Evolutionary conservation across 176 grass and related monocot genomes (phyloP).

Genomic region (Metroxylon sagu): DNA sequence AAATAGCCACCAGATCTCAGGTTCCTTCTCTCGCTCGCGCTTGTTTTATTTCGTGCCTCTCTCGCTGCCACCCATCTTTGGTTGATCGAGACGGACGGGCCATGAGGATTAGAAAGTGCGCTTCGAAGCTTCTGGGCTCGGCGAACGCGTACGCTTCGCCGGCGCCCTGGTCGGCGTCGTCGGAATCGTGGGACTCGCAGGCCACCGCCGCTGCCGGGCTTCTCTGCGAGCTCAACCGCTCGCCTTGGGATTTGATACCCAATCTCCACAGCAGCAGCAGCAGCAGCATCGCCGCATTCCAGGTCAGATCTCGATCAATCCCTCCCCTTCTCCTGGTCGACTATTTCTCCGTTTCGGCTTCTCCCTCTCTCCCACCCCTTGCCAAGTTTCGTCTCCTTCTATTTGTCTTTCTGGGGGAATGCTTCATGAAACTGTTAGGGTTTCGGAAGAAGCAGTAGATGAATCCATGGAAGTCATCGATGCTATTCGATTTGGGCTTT

Average conservation of each 20-base stretch:
- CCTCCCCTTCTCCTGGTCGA: neutral
- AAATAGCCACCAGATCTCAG: no score
- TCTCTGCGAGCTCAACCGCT: slow-evolving; percentile 14
- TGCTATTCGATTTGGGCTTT: no score
- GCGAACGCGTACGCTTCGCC: neutral
- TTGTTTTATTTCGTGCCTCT: no score
- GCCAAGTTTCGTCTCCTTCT: no score
- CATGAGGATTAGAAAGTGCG: slow-evolving; percentile 17
- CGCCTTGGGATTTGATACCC: slow-evolving; percentile 8
- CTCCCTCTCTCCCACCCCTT: no score
- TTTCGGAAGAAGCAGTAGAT: no score
- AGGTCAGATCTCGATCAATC: slow-evolving; percentile 8
- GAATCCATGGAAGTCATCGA: no score
- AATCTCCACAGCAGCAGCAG: neutral
- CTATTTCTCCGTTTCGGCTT: no score
- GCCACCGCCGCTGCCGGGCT: neutral
- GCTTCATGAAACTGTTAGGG: no score
- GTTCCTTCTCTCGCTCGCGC: no score
- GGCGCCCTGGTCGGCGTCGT: neutral
- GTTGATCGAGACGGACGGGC: neutral
- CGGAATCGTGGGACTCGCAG: neutral
- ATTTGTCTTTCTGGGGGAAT: no score
- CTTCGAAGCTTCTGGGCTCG: neutral
- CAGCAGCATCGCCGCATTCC: neutral
- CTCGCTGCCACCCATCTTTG: no score